Evolutionary conservation across 2,329 filamentous ascomycete genomes (phyloP).

Genomic region (Aspergillus eucalypticola): DNA sequence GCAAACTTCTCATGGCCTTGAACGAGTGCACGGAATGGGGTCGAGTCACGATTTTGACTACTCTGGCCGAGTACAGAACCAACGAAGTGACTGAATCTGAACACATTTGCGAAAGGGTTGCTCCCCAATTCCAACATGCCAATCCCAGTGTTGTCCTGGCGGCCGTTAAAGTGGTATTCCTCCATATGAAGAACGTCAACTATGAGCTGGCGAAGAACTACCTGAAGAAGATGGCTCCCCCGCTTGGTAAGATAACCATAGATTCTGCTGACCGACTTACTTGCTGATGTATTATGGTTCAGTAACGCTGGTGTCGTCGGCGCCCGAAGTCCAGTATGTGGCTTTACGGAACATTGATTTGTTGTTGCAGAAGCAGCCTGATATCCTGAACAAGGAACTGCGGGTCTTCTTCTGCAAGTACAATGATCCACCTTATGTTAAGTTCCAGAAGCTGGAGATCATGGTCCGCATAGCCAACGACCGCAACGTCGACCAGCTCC

Average conservation of each 20-base stretch:
- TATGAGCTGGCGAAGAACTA: constrained; percentile 79
- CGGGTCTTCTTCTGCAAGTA: constrained; percentile 99
- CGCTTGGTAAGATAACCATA: constrained; percentile 65
- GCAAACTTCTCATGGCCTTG: constrained; percentile 93
- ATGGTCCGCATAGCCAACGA: constrained; percentile 99
- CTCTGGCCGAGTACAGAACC: constrained; percentile 83
- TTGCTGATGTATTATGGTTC: constrained; percentile 26
- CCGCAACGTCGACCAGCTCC: constrained; percentile 89
- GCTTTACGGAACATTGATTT: constrained; percentile 95
- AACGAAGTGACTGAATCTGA: constrained; percentile 92
- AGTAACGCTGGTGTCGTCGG: constrained; percentile 95
- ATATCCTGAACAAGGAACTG: constrained; percentile 95
- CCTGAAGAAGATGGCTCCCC: constrained; percentile 97
- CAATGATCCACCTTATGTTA: constrained; percentile 96
- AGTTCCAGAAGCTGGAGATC: constrained; percentile 95
- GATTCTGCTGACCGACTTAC: neutral
- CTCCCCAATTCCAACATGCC: constrained; percentile 96
- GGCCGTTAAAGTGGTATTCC: constrained; percentile 96
- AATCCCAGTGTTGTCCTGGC: constrained; percentile 95
- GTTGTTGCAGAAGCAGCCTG: constrained; percentile 89
- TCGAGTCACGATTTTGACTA: constrained; percentile 86
- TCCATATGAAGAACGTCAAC: constrained; percentile 86
- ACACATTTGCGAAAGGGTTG: constrained; percentile 94
- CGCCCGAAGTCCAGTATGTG: constrained; percentile 96
- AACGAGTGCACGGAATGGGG: constrained; percentile 99